phyloP scores from a whole-genome alignment of 2,329 filamentous ascomycete species.

The Didymella glomerata region DNA sequence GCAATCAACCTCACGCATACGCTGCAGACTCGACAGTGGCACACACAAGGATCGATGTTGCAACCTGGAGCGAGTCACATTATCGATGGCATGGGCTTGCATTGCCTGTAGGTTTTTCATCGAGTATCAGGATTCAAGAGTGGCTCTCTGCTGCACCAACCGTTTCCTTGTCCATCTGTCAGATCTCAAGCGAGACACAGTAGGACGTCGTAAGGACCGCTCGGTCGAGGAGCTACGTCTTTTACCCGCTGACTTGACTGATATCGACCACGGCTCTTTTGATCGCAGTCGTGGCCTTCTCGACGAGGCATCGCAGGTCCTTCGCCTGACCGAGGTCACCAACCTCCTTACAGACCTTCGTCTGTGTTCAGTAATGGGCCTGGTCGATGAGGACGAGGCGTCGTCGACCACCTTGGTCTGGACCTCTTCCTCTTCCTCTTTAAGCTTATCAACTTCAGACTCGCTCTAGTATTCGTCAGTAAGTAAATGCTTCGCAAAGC shows the following conservation, averaged over 20 bases:
- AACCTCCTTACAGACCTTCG: constrained; percentile 7
- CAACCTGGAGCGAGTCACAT: neutral
- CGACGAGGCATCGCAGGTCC: neutral
- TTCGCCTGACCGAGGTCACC: constrained; percentile 7
- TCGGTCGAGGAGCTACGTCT: neutral
- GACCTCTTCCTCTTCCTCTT: neutral
- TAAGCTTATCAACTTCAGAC: neutral
- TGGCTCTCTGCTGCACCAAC: neutral
- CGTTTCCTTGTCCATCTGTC: neutral
- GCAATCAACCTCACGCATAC: neutral
- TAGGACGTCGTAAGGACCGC: neutral
- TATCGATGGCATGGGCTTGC: neutral
- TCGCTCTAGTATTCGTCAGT: constrained; percentile 7
- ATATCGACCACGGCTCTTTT: neutral
- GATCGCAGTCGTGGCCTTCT: neutral
- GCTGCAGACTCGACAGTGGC: neutral
- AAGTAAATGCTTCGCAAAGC: neutral
- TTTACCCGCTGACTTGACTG: neutral
- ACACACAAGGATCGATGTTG: neutral
- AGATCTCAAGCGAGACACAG: neutral
- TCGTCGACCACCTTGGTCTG: neutral
- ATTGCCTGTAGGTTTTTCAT: neutral
- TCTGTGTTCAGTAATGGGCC: constrained; percentile 1
- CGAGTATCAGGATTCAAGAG: neutral
- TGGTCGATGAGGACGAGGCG: constrained; percentile 6